Base-by-base conservation (phyloP, 345 rosid species). In the Cardamine occulta region DNA sequence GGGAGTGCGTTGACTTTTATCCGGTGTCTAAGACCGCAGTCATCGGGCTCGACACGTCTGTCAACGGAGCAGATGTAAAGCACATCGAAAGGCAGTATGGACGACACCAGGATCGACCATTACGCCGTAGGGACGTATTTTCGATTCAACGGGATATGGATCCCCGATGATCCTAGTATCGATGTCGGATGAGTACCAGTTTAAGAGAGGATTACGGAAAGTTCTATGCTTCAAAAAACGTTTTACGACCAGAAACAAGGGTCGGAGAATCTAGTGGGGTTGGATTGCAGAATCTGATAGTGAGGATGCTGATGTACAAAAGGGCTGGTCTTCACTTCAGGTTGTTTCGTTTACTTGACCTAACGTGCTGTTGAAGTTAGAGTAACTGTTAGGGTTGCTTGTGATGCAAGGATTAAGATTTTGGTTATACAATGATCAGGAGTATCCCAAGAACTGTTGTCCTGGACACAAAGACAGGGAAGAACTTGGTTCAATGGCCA, bases 311-410 rank as follows among this genome's bases (percentile, higher is more conserved):
- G 91, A 95, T 75, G 75, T 95, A 48, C 59, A 73, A 24, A 95
- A 95, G 72, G 99, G 99, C 0, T 95, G 99, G 99, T 91, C 99
- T 31, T 92, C 97, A 2, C 72, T 95, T 69, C 97, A 93, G 98
- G 98, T 93, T 23, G 6, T 17, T 24, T 47, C 28, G 34, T 24
- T 26, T 6, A 7, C 31, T 31, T 17, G 7, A 40, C 8, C 2
- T 66, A 12, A 17, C 57, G 10, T 66, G 21, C 3, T 60, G 5
- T 23, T 0, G 23, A 72, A 72, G 65, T 52, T 51, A 59, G 68
- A 40, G 24, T 64, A n/a, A 6, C 49, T 31, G 3, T 6, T 0
- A 0, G 32, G 9, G 31, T 57, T 72, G 3, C 70, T 67, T 78
- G 58, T 52, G 0, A 29, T 4, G 4, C 52, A 73, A 67, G 21